These are phyloP conservation scores for Nidularia pulvinata DNA, from an alignment of 768 basidiomycete genomes.

Conservation along the genomic window DNA sequence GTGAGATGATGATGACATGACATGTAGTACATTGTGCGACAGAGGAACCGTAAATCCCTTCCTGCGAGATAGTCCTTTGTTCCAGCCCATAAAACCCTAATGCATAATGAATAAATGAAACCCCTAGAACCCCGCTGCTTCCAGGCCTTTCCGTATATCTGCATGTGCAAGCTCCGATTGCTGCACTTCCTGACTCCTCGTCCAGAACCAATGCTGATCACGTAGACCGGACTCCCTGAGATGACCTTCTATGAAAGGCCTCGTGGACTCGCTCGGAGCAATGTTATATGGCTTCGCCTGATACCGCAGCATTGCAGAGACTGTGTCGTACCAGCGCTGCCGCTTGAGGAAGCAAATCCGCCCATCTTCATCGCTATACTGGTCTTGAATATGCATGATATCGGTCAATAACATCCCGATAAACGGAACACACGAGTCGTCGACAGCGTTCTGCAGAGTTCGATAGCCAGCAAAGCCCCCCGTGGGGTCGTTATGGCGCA, in stretches of 20 bases:
- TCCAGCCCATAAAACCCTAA: not conserved
- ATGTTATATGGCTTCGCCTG: slow-evolving; percentile 53
- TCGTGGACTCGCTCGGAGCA: slow-evolving; percentile 40
- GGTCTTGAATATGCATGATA: slow-evolving; percentile 54
- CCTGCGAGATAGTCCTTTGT: not conserved
- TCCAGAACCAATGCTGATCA: slow-evolving; percentile 56
- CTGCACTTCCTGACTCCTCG: slow-evolving; percentile 59
- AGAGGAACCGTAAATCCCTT: not conserved
- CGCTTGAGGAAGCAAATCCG: slow-evolving; percentile 54
- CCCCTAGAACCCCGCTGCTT: slow-evolving; percentile 61
- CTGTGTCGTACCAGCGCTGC: slow-evolving; percentile 54
- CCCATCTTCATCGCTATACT: slow-evolving; percentile 37
- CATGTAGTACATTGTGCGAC: no score
- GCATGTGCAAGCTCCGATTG: slow-evolving; percentile 57
- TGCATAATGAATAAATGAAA: not conserved
- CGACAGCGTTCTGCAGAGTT: slow-evolving; percentile 34
- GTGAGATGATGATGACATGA: no score
- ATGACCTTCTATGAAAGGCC: slow-evolving; percentile 45
- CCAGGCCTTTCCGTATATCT: slow-evolving; percentile 66
- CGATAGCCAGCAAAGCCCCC: slow-evolving; percentile 61
- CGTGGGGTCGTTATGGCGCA: slow-evolving; percentile 57
- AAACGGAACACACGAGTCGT: slow-evolving; percentile 68
- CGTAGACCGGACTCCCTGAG: slow-evolving; percentile 35
- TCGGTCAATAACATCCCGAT: slow-evolving; percentile 64
- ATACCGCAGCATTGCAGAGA: slow-evolving; percentile 55